phyloP scores from a whole-genome alignment of 1,284 basidiomycete genomes.

The Moesziomyces sp. region DNA sequence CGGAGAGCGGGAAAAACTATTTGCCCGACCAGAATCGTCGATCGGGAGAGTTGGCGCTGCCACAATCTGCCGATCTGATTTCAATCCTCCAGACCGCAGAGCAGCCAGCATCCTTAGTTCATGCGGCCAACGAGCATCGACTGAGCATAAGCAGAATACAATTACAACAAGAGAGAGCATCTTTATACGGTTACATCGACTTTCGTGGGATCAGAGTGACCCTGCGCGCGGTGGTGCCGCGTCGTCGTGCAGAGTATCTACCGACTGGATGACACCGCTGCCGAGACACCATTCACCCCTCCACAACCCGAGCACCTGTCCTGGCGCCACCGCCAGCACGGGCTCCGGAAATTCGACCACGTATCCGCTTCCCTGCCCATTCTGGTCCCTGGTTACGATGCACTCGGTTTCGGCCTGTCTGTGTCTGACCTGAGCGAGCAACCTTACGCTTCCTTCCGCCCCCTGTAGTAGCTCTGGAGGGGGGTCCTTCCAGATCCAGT shows the following conservation, averaged over 20 bases:
- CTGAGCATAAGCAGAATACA: too few relatives aligned
- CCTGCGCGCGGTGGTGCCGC: background rate
- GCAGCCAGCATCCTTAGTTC: too few relatives aligned
- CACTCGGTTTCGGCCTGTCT: conserved; percentile 75
- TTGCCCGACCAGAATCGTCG: background rate
- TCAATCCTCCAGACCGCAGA: background rate
- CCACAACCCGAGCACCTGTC: conserved; percentile 83
- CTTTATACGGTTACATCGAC: too few relatives aligned
- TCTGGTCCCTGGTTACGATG: conserved; percentile 58
- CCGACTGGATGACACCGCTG: conserved; percentile 76
- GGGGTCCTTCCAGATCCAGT: conserved; percentile 36
- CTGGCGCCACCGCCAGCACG: conserved; percentile 79
- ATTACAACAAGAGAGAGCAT: too few relatives aligned
- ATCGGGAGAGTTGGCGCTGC: background rate
- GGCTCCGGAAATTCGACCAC: conserved; percentile 72
- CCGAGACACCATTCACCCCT: conserved; percentile 83
- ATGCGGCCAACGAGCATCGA: background rate
- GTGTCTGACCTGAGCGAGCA: conserved; percentile 82
- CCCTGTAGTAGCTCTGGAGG: conserved; percentile 68
- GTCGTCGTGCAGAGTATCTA: conserved; percentile 40
- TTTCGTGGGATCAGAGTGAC: too few relatives aligned
- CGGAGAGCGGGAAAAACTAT: conserved; percentile 7
- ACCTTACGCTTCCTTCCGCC: conserved; percentile 71
- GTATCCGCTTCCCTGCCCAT: conserved; percentile 16
- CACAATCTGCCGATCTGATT: background rate